Conservation (phyloP, 345 rosid species). For the Dovyalis caffra region DNA sequence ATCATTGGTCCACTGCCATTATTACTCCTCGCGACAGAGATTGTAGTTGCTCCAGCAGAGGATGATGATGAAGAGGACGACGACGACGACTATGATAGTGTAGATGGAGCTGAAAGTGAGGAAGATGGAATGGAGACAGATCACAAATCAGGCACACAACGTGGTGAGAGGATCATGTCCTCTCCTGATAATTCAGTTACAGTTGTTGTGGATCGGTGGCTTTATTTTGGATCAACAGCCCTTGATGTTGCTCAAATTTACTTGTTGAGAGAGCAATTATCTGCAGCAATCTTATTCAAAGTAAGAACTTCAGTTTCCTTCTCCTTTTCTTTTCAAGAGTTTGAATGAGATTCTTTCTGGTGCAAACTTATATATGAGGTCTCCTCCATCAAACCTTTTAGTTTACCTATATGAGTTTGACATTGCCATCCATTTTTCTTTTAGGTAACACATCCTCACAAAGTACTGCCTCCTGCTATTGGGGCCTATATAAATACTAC, state of each 20-base stretch:
- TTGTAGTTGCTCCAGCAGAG: conserved; percentile 63
- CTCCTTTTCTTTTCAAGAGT: neutral
- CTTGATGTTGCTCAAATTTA: conserved; percentile 87
- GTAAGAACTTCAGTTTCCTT: conserved; percentile 27
- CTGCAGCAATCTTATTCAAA: conserved; percentile 71
- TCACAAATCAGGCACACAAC: conserved; percentile 29
- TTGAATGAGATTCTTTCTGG: neutral
- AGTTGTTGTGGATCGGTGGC: conserved; percentile 80
- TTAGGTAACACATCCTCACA: conserved; percentile 63
- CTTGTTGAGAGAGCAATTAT: conserved; percentile 77
- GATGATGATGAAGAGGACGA: conserved; percentile 33
- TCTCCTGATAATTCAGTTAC: conserved; percentile 68
- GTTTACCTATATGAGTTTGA: neutral
- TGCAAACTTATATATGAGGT: neutral
- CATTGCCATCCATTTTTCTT: conserved; percentile 10
- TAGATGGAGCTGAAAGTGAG: conserved; percentile 40
- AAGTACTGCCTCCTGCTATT: conserved; percentile 60
- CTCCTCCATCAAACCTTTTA: neutral
- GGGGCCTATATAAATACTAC: conserved; percentile 60
- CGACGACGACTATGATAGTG: conserved; percentile 42
- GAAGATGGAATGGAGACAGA: conserved; percentile 45
- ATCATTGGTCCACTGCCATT: conserved; percentile 74
- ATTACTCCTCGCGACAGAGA: conserved; percentile 70
- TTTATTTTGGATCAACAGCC: conserved; percentile 62
- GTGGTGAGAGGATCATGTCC: conserved; percentile 56